phyloP scores from a whole-genome alignment of 805 yeast species.

The Suhomyces canberraensis region DNA sequence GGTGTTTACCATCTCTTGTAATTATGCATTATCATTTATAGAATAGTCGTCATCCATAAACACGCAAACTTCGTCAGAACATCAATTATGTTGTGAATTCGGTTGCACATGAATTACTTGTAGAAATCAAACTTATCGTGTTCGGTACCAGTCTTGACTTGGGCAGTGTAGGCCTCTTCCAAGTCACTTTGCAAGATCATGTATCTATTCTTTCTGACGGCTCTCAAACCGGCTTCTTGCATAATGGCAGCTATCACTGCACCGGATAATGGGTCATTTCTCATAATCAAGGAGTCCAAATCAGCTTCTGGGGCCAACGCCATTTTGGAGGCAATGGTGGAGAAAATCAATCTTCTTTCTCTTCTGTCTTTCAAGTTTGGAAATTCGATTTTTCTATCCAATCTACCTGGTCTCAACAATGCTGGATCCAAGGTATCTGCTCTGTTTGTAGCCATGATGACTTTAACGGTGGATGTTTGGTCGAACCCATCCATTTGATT shows the following conservation, averaged over 20 bases:
- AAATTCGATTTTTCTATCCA: slow-evolving; percentile 96
- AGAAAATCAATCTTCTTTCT: slow-evolving; percentile 93
- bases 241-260: slow-evolving; percentile 97
- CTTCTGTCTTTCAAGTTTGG: slow-evolving; percentile 96
- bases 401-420: slow-evolving; percentile 90
- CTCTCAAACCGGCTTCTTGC: slow-evolving; percentile 99
- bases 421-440: slow-evolving; percentile 99
- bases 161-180: slow-evolving; percentile 96
- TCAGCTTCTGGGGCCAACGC: slow-evolving; percentile 97
- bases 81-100: too few species aligned
- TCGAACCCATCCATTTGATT: slow-evolving; percentile 99
- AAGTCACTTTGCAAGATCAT: slow-evolving; percentile 93
- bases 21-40: background rate
- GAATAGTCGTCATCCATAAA: too few species aligned
- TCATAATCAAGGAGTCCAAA: slow-evolving; percentile 86
- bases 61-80: too few species aligned
- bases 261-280: slow-evolving; percentile 97
- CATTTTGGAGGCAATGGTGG: slow-evolving; percentile 96
- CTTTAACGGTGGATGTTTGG: slow-evolving; percentile 91
- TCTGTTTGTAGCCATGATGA: slow-evolving; percentile 98
- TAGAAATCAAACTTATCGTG: slow-evolving; percentile 97
- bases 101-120: too few species aligned
- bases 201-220: slow-evolving; percentile 96
- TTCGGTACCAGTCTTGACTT: slow-evolving; percentile 93
- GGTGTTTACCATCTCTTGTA: slow-evolving; percentile 46